These are phyloP conservation scores for Syzygium aqueum DNA, from an alignment of 345 rosid species.

Conservation along the genomic window DNA sequence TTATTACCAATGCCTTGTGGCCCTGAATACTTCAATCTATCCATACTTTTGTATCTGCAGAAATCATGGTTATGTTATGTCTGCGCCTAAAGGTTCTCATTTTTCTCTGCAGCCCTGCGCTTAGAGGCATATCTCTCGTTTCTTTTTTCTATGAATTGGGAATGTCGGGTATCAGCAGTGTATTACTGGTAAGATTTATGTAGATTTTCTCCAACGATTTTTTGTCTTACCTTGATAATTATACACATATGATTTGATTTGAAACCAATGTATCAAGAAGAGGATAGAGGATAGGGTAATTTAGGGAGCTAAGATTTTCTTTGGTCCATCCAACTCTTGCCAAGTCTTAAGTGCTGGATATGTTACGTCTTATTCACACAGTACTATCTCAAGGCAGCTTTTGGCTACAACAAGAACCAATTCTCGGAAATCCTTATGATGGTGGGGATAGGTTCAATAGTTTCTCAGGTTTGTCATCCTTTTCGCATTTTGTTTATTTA, in stretches of 20 bases:
- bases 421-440: conserved; percentile 38
- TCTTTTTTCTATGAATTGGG: conserved; percentile 49
- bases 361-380: background rate
- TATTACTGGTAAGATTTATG: conserved; percentile 20
- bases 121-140: conserved; percentile 33
- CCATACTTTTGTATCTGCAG: background rate
- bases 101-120: conserved; percentile 31
- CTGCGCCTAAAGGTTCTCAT: background rate
- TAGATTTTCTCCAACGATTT: background rate
- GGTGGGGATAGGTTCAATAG: conserved; percentile 41
- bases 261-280: background rate
- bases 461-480: conserved; percentile 31
- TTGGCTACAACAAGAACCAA: conserved; percentile 44
- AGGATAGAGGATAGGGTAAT: background rate
- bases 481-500: background rate
- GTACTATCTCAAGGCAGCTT: conserved; percentile 28
- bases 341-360: background rate
- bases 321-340: background rate
- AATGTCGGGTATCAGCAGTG: conserved; percentile 43
- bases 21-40: background rate
- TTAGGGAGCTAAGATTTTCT: background rate
- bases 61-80: background rate
- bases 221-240: background rate
- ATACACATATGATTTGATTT: background rate
- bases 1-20: background rate